Evolutionary conservation across 148 eudicot genomes (phyloP).

Genomic region (Chenopodium berlandieri): DNA sequence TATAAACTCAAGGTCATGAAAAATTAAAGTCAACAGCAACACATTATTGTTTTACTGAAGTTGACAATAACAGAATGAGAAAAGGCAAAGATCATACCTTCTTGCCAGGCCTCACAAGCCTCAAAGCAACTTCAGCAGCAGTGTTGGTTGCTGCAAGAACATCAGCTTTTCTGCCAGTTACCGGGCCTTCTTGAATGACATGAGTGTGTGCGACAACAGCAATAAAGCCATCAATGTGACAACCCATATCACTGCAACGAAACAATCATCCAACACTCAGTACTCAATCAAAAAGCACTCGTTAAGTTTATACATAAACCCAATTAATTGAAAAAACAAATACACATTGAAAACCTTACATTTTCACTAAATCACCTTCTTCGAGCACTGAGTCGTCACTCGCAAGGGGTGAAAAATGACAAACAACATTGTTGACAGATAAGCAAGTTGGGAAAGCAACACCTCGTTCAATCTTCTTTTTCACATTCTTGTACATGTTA

Average conservation of each 20-base stretch:
- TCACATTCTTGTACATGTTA: slow-evolving; percentile 74
- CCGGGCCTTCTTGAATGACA: slow-evolving; percentile 73
- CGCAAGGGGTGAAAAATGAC: slow-evolving; percentile 83
- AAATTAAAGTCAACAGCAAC: neutral
- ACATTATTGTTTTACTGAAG: neutral
- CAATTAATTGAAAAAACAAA: too few species aligned
- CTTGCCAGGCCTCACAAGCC: slow-evolving; percentile 89
- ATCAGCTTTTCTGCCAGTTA: slow-evolving; percentile 81
- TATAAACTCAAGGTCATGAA: neutral
- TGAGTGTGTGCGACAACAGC: slow-evolving; percentile 87
- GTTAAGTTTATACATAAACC: neutral
- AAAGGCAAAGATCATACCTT: slow-evolving; percentile 43
- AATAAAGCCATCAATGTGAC: slow-evolving; percentile 92
- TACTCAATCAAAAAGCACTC: neutral
- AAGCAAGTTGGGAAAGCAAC: slow-evolving; percentile 92
- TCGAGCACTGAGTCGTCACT: slow-evolving; percentile 76
- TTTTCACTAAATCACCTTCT: slow-evolving; percentile 78
- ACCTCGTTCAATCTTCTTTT: slow-evolving; percentile 95
- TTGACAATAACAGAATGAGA: neutral
- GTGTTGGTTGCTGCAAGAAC: slow-evolving; percentile 88
- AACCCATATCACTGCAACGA: slow-evolving; percentile 79
- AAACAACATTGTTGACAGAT: slow-evolving; percentile 75
- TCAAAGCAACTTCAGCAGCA: slow-evolving; percentile 93
- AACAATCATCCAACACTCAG: slow-evolving; percentile 12
- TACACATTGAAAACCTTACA: slow-evolving; percentile 42